Conservation (phyloP, 2,329 filamentous ascomycete species). For the Dactylella cylindrospora region DNA sequence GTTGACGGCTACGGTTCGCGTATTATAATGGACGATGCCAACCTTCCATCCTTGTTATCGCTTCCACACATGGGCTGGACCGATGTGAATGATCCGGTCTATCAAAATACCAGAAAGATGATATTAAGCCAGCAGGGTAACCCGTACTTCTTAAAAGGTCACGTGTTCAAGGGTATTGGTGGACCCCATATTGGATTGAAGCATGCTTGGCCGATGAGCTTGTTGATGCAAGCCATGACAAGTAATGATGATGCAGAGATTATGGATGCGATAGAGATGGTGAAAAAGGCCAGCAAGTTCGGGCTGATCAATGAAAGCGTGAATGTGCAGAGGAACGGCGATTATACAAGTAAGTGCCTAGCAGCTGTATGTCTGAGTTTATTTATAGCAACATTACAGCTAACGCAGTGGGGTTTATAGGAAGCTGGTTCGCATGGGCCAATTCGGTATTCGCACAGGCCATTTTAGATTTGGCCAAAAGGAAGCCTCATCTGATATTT, state of each 20-base stretch:
- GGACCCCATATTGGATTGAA: constrained; percentile 76
- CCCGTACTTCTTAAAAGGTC: constrained; percentile 81
- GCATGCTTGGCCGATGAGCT: constrained; percentile 95
- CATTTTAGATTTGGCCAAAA: constrained; percentile 80
- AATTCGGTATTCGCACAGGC: constrained; percentile 95
- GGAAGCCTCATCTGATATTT: constrained; percentile 87
- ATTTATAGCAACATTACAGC: too few relatives aligned
- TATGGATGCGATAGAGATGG: constrained; percentile 67
- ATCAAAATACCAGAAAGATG: constrained; percentile 85
- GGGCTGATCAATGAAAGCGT: constrained; percentile 92
- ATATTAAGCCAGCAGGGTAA: constrained; percentile 74
- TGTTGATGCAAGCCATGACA: constrained; percentile 88
- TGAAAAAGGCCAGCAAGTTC: constrained; percentile 72
- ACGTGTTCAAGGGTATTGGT: constrained; percentile 81
- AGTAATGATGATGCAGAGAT: constrained; percentile 83
- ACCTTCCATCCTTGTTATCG: constrained; percentile 77
- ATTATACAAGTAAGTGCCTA: constrained; percentile 76
- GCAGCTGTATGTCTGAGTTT: constrained; percentile 7
- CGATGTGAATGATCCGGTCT: constrained; percentile 65
- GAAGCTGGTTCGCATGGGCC: constrained; percentile 96
- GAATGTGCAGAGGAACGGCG: constrained; percentile 68
- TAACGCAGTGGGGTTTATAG: constrained; percentile 50
- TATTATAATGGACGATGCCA: constrained; percentile 87
- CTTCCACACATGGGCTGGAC: constrained; percentile 78
- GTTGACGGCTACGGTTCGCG: constrained; percentile 82